These are phyloP conservation scores for Monilinia polystroma DNA, from an alignment of 2,329 filamentous ascomycete genomes.

Conservation along the genomic window DNA sequence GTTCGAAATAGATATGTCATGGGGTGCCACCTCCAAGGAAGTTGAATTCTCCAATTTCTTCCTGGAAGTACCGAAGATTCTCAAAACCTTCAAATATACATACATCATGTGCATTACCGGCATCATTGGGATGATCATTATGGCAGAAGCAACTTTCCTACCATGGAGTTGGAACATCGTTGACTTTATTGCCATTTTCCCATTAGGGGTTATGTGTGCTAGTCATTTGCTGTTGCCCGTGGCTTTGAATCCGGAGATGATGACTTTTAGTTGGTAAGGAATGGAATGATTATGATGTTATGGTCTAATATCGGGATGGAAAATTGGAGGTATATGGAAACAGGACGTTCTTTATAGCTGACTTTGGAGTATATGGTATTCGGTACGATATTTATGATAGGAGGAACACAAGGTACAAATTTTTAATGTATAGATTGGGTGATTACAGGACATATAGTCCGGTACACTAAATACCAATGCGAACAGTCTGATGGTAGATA, in stretches of 20 bases:
- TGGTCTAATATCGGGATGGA: neutral
- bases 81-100: conserved; percentile 23
- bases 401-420: neutral
- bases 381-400: neutral
- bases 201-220: conserved; percentile 9
- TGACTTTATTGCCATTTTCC: conserved; percentile 19
- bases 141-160: conserved; percentile 16
- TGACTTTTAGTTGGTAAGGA: conserved; percentile 21
- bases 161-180: conserved; percentile 21
- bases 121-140: conserved; percentile 15
- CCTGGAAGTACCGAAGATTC: conserved; percentile 17
- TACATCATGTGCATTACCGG: conserved; percentile 15
- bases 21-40: conserved; percentile 81
- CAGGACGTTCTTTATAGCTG: neutral
- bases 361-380: neutral
- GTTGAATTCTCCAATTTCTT: conserved; percentile 48
- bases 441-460: conserved; percentile 10
- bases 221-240: conserved; percentile 23
- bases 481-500: too few species aligned
- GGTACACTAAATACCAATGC: neutral
- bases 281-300: neutral
- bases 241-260: conserved; percentile 22
- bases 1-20: conserved; percentile 79
- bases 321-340: neutral
- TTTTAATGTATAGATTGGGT: conserved; percentile 7